Percentiles rank a stretch among this genome's conserved stretches.
Evolutionary conservation across 75 land plant genomes (phyloP).

Genomic region (Ceratopteris richardii): DNA sequence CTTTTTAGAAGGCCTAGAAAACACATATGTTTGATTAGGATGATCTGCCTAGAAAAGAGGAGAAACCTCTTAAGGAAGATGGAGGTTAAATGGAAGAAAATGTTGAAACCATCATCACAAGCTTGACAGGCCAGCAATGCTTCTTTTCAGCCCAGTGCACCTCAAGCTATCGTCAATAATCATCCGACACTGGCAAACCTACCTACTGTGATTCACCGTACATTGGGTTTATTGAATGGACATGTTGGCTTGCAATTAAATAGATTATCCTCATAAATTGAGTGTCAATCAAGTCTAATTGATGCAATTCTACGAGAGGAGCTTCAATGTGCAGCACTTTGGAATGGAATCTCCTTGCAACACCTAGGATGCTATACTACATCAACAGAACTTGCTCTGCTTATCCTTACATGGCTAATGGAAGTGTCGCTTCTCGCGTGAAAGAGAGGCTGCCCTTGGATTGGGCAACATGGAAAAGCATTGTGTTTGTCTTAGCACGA

Average conservation of each 20-base stretch:
- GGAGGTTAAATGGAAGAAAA: no score
- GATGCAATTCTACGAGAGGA: no score
- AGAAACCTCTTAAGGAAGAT: no score
- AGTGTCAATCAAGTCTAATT: no score
- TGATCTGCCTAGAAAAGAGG: no score
- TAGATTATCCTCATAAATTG: no score
- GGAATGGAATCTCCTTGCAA: constrained; percentile 57
- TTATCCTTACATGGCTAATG: constrained; percentile 81
- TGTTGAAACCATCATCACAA: no score
- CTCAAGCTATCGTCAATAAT: constrained; percentile 5
- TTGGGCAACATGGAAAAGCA: constrained; percentile 64
- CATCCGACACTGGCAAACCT: constrained; percentile 59
- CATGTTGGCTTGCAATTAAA: constrained; percentile 46
- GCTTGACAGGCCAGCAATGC: neutral
- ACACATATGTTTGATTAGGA: no score
- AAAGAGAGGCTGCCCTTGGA: constrained; percentile 66
- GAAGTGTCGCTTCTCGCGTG: constrained; percentile 83
- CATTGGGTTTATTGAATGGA: constrained; percentile 46
- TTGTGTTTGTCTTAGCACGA: constrained; percentile 59
- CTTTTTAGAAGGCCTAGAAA: no score
- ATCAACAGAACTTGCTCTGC: constrained; percentile 55
- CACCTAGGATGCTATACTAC: constrained; percentile 67
- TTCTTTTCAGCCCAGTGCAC: neutral
- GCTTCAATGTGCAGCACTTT: no score
- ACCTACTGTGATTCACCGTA: constrained; percentile 54